Base-by-base conservation (phyloP, 148 eudicot species). In the Nepenthes mirabilis region DNA sequence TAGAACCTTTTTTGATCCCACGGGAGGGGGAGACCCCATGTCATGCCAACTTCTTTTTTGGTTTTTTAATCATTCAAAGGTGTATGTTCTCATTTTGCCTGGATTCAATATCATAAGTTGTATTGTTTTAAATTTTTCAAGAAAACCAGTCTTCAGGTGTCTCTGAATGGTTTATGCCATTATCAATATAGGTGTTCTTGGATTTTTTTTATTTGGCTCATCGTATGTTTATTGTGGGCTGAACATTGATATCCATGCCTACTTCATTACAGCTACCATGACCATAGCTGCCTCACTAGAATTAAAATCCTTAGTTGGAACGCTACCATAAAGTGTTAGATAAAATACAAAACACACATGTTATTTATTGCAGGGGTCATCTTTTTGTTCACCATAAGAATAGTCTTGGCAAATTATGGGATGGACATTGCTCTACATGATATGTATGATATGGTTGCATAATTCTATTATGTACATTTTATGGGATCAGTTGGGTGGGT, bases 151-250 rank as follows among this genome's bases (percentile, higher is more conserved):
- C 55, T 61, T 61, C 57, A 11, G 56, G 48, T 61, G 56, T 51
- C 66, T 68, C 35, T 62, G 66, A 55, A 68, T 68, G 66, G 72
- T 68, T 56, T 68, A 68, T 37, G 72, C 72, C 54, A 56, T 68
- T 61, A 55, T 62, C 59, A 55, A 37, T 56, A 61, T 56, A 35
- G 66, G 66, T 60, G 61, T 68, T 56, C 49, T 68, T 52, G 66
- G 72, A 56, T 61, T 62, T 60, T 47, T 68, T 56, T 56, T 68
- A 23, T 61, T 68, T 62, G 57, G 56, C 61, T 60, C 61, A 68
- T 48, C 66, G 48, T 61, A 68, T 68, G 65, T 68, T 52, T 55
- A 43, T 43, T 58, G 60, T 68, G 45, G 65, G 43, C 59, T 60
- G 5, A 59, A 68, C 47, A 7, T 60, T 68, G 43, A 50, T 58